Evolutionary conservation across 1,139 yeast species (phyloP), one percentile per base, ranked within the genome.

Genomic region (Magnusiomyces paraingens): DNA sequence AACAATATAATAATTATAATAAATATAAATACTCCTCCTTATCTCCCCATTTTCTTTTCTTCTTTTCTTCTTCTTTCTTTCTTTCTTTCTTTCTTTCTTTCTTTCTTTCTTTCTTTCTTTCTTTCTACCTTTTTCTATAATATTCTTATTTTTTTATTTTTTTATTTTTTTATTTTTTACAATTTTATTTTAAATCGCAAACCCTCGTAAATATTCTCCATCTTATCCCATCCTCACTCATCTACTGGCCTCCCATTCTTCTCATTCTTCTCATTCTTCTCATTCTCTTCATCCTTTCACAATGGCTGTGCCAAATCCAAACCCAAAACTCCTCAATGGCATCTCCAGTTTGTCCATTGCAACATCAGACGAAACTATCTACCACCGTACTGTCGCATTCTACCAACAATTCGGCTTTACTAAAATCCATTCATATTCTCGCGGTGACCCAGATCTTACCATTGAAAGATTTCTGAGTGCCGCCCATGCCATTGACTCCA

Each of bases 351-450:
- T 80, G 51, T 83, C 89, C 43, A 69, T 85, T 54, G 82, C 83
- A 35, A 83, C 90, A 17, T 69, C 73, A 52, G 79, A 77, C 62
- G 70, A 73, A 6, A 68, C 64, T 22, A 67, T 71, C 58, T 85
- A 77, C 66, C 66, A 65, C 4, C 65, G 72, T 41, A 67, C 85
- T 36, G 70, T 78, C 51, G 64, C 70, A 20, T 86, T 83, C 70
- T 86, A 86, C 67, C 64, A 67, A 57, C 60, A 66, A 20, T 73
- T 86, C 50, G 91, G 91, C 29, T 84, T 86, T 66, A 57, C 75
- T 71, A 63, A 74, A 72, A 64, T 75, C 69, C 69, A 72, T 65
- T 64, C 77, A 73, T 60, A 69, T 72, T 54, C 75, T 70, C 63
- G 62, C 41, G 57, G 59, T 26, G 54, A 61, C 36, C 61, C 63